phyloP scores from a whole-genome alignment of 495 filamentous ascomycete species.

The Oleoguttula mirabilis region DNA sequence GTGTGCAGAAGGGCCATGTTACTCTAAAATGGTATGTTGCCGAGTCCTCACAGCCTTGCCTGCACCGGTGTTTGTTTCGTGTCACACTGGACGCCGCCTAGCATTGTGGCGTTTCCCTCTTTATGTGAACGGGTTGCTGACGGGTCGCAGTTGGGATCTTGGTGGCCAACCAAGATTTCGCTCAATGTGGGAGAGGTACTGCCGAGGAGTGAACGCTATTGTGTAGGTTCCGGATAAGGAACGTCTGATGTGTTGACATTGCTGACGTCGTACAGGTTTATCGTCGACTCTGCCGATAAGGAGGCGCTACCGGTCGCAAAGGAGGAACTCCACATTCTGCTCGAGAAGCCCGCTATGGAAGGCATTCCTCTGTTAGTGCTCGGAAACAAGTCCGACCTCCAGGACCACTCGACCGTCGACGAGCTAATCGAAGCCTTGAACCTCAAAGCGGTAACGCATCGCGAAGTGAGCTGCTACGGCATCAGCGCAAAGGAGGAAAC shows the following conservation, averaged over 20 bases:
- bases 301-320: constrained; percentile 72
- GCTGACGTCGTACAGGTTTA: constrained; percentile 47
- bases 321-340: constrained; percentile 81
- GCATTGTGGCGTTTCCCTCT: neutral
- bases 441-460: constrained; percentile 74
- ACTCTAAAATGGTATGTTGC: constrained; percentile 75
- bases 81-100: neutral
- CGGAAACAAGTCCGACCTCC: constrained; percentile 93
- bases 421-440: constrained; percentile 89
- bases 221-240: constrained; percentile 49
- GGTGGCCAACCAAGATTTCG: constrained; percentile 95
- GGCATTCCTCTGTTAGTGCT: constrained; percentile 92
- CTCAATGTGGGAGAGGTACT: constrained; percentile 99
- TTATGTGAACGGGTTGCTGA: too few species aligned
- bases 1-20: constrained; percentile 95
- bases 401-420: constrained; percentile 77
- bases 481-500: constrained; percentile 98
- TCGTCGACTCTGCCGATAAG: constrained; percentile 82
- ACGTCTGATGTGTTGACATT: too few species aligned
- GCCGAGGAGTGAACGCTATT: constrained; percentile 92
- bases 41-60: neutral
- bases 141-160: constrained; percentile 69
- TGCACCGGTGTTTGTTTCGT: neutral
- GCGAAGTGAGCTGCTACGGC: constrained; percentile 96
- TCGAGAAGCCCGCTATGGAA: constrained; percentile 72